Percentiles rank a stretch among this genome's conserved stretches.
Conservation (phyloP, 2,329 filamentous ascomycete species). For the Diaporthe caulivora region DNA sequence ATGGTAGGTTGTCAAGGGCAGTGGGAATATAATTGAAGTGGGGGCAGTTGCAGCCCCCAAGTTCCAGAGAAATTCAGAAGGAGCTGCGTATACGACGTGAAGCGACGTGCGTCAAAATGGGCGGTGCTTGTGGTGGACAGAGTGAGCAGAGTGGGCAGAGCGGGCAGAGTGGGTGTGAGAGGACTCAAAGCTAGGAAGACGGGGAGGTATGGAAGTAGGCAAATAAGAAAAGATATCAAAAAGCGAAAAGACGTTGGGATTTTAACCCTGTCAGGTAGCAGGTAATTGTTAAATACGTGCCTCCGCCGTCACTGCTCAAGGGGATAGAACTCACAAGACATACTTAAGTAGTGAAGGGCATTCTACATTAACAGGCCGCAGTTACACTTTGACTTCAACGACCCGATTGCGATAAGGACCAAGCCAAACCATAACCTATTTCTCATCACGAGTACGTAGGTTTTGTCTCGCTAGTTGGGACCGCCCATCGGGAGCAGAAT, state of each 20-base stretch:
- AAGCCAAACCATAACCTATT: background rate
- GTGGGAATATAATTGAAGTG: background rate
- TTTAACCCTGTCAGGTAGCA: background rate
- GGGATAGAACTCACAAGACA: background rate
- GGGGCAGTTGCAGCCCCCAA: background rate
- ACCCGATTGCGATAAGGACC: rapidly evolving
- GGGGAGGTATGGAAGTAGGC: background rate
- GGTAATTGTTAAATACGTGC: background rate
- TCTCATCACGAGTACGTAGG: conserved; percentile 6
- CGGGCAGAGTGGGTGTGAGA: background rate
- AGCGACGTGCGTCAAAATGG: background rate
- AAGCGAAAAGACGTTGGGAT: background rate
- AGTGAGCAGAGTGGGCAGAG: background rate
- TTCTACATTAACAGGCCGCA: background rate
- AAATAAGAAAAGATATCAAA: background rate
- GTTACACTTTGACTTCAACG: background rate
- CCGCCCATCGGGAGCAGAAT: conserved; percentile 15
- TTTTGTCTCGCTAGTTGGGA: conserved; percentile 15
- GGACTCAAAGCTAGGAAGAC: background rate
- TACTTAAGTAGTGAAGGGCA: background rate
- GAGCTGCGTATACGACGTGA: background rate
- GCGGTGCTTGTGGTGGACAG: background rate
- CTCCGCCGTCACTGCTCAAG: too few species aligned
- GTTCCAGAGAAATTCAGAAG: background rate
- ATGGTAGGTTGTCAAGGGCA: background rate